These are phyloP conservation scores for Aspergillus quadricinctus DNA, from an alignment of 2,329 filamentous ascomycete genomes.

Conservation along the genomic window DNA sequence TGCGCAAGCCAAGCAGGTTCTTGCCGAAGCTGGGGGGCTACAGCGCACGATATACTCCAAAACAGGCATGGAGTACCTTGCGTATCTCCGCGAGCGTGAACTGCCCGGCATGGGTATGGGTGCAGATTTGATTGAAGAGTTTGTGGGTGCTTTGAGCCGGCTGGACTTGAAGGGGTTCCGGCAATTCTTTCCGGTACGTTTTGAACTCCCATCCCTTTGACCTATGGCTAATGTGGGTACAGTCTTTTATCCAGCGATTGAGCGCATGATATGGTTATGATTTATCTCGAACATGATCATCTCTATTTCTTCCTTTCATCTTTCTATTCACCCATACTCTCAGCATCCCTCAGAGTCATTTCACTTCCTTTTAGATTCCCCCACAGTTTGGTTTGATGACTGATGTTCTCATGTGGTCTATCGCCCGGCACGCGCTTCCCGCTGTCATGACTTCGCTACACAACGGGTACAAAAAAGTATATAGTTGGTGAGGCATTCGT, in stretches of 20 bases:
- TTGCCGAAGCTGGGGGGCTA: slow-evolving; percentile 79
- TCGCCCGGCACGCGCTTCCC: slow-evolving; percentile 2
- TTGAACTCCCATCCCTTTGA: neutral
- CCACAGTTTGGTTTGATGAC: slow-evolving; percentile 25
- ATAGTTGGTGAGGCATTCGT: slow-evolving; percentile 16
- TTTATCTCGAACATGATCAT: slow-evolving; percentile 3
- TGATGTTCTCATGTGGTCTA: slow-evolving; percentile 19
- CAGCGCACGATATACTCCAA: slow-evolving; percentile 90
- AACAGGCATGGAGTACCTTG: slow-evolving; percentile 75
- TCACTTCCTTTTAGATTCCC: slow-evolving; percentile 22
- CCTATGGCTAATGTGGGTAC: neutral
- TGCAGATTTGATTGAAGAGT: slow-evolving; percentile 43
- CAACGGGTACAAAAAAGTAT: slow-evolving; percentile 15
- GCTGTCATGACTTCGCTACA: slow-evolving; percentile 3
- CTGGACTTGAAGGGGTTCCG: slow-evolving; percentile 45
- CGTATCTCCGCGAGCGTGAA: slow-evolving; percentile 43
- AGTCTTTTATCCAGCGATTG: slow-evolving; percentile 44
- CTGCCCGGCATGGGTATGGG: slow-evolving; percentile 47
- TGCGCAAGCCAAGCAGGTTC: slow-evolving; percentile 80
- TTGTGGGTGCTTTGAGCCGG: slow-evolving; percentile 41
- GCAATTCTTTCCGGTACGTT: slow-evolving; percentile 44
- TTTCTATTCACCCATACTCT: slow-evolving; percentile 5
- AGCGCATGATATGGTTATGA: slow-evolving; percentile 34
- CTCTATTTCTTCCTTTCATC: slow-evolving; percentile 10
- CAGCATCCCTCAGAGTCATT: slow-evolving; percentile 7